These are phyloP conservation scores for Asterochloris sp. DNA, from an alignment of 139 green algal genomes.

Conservation along the genomic window DNA sequence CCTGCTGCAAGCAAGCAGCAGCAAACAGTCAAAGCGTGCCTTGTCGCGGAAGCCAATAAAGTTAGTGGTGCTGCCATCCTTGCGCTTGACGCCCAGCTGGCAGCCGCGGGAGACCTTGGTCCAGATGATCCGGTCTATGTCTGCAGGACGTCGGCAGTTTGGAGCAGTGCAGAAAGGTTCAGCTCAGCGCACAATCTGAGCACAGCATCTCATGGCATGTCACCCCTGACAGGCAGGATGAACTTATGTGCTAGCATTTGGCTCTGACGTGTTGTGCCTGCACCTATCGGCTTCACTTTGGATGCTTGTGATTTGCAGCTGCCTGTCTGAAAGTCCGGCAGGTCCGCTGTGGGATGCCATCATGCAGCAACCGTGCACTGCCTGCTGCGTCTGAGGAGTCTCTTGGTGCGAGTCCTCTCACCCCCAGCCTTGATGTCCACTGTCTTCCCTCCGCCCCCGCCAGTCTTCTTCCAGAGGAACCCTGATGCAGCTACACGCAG, in stretches of 20 bases:
- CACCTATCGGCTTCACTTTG: neutral
- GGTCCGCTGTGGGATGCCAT: neutral
- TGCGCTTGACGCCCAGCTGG: slow-evolving; percentile 56
- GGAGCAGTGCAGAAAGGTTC: too few species aligned
- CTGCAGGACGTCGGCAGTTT: slow-evolving; percentile 25
- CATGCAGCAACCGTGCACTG: neutral
- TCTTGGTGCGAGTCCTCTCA: slow-evolving; percentile 41
- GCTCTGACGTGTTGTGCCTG: neutral
- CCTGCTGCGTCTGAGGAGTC: neutral
- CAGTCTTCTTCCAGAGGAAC: slow-evolving; percentile 46
- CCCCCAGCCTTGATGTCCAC: slow-evolving; percentile 21
- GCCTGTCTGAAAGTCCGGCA: neutral
- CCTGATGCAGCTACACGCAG: slow-evolving; percentile 38
- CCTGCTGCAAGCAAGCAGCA: neutral
- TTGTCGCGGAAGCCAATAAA: slow-evolving; percentile 76
- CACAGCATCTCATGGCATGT: neutral
- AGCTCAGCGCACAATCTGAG: neutral
- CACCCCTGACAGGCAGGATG: neutral
- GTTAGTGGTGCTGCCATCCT: slow-evolving; percentile 35
- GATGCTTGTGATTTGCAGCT: slow-evolving; percentile 2
- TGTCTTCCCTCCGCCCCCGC: slow-evolving; percentile 41
- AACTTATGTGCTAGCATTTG: neutral
- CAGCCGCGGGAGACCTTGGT: slow-evolving; percentile 45
- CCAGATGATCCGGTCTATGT: slow-evolving; percentile 69
- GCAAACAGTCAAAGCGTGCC: slow-evolving; percentile 21